phyloP scores from a whole-genome alignment of 257 asterid species.

The Jaltomata sinuosa region DNA sequence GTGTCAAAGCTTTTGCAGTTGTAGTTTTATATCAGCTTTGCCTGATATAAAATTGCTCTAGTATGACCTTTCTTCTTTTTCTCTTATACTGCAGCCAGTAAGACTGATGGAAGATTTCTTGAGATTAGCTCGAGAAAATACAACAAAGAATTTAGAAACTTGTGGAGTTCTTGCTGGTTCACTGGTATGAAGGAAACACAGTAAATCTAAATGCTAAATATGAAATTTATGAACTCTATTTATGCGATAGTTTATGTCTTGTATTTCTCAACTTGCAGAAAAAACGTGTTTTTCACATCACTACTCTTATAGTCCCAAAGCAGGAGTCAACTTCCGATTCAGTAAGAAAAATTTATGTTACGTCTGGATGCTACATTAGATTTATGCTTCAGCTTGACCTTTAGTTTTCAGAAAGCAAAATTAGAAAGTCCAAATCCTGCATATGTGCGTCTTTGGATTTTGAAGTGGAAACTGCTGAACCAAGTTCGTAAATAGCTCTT shows the following conservation, averaged over 20 bases:
- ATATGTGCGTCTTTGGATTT: not conserved
- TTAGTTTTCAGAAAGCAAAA: not conserved
- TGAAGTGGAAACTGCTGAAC: not conserved
- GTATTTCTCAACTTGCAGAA: constrained; percentile 46
- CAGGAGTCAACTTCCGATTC: constrained; percentile 97
- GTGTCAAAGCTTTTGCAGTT: not conserved
- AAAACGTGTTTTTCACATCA: constrained; percentile 72
- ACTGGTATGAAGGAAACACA: constrained; percentile 44
- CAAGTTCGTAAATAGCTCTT: not conserved
- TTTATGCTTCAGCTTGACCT: constrained; percentile 5
- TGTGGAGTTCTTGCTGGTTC: constrained; percentile 98
- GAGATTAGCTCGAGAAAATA: constrained; percentile 76
- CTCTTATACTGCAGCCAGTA: constrained; percentile 55
- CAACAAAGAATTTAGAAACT: constrained; percentile 73
- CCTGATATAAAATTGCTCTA: constrained; percentile 3
- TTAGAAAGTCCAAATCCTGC: not conserved
- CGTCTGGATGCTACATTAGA: not conserved
- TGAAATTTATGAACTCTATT: not conserved
- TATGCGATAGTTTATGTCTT: constrained; percentile 6
- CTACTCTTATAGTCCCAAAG: constrained; percentile 86
- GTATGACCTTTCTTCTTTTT: constrained; percentile 13
- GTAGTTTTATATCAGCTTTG: not conserved
- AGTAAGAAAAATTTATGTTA: constrained; percentile 28
- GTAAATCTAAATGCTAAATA: not conserved
- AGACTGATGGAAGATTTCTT: constrained; percentile 85